A percentile compares a stretch with the other conserved stretches of the same genome.
These are phyloP conservation scores for Leccinum imitatum DNA, from an alignment of 768 basidiomycete genomes.

Conservation along the genomic window DNA sequence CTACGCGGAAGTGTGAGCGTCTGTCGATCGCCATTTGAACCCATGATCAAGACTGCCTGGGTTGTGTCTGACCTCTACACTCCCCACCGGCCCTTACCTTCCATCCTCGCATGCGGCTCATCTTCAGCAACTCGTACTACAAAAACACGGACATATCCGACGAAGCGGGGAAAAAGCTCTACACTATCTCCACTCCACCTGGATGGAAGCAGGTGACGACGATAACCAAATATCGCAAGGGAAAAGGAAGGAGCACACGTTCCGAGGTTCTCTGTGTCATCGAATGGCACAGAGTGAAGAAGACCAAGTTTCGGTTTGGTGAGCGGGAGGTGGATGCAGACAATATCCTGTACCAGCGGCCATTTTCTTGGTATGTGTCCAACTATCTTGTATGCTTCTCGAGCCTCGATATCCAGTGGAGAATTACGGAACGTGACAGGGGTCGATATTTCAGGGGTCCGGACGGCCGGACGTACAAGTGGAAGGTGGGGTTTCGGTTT, in stretches of 20 bases:
- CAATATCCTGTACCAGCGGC: slow-evolving; percentile 12
- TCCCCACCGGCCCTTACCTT: not conserved
- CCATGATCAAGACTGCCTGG: not conserved
- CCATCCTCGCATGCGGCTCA: slow-evolving; percentile 12
- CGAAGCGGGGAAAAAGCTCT: slow-evolving; percentile 20
- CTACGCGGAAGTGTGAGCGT: slow-evolving; percentile 6
- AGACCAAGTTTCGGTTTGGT: slow-evolving; percentile 28
- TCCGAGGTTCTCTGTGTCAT: slow-evolving; percentile 28
- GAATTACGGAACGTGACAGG: slow-evolving; percentile 9
- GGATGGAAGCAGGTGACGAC: slow-evolving; percentile 16
- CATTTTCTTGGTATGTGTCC: slow-evolving; percentile 12
- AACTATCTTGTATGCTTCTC: not conserved
- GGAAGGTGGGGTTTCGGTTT: slow-evolving; percentile 24
- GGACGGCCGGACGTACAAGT: slow-evolving; percentile 33
- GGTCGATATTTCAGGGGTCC: slow-evolving; percentile 30
- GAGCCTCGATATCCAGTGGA: not conserved
- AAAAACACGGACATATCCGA: slow-evolving; percentile 21
- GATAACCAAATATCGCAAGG: slow-evolving; percentile 7
- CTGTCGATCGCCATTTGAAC: not conserved
- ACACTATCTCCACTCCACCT: slow-evolving; percentile 17
- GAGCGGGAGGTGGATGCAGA: slow-evolving; percentile 21
- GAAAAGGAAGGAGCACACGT: not conserved
- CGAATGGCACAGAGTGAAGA: slow-evolving; percentile 28
- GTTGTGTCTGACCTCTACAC: not conserved
- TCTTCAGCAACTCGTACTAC: slow-evolving; percentile 15